These are phyloP conservation scores for Omphalea diandra DNA, from an alignment of 441 rosid genomes.

Conservation along the genomic window DNA sequence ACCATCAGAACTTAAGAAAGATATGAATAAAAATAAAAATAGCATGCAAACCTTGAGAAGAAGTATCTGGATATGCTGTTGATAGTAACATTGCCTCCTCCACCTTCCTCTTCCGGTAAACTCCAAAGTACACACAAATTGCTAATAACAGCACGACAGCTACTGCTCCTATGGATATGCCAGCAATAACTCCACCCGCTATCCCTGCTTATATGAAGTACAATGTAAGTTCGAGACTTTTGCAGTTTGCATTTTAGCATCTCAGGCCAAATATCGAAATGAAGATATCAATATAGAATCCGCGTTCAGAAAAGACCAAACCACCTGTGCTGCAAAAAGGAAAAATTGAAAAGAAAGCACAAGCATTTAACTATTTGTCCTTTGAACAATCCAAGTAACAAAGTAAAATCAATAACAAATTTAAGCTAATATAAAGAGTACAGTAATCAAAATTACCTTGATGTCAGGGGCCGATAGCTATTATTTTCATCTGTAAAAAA, in stretches of 20 bases:
- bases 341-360: slow-evolving; percentile 19
- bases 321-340: slow-evolving; percentile 72
- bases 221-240: slow-evolving; percentile 24
- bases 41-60: slow-evolving; percentile 7
- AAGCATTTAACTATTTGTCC: slow-evolving; percentile 18
- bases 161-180: slow-evolving; percentile 45
- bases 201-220: slow-evolving; percentile 46
- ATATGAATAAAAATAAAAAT: not conserved
- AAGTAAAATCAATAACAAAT: slow-evolving; percentile 9
- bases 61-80: slow-evolving; percentile 28
- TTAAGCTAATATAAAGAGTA: not conserved
- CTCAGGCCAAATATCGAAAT: slow-evolving; percentile 17
- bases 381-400: not conserved
- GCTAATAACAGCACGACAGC: slow-evolving; percentile 35
- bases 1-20: not conserved
- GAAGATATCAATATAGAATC: slow-evolving; percentile 31
- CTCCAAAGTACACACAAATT: slow-evolving; percentile 31
- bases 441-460: slow-evolving; percentile 34
- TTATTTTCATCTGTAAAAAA: slow-evolving; percentile 45
- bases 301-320: slow-evolving; percentile 38
- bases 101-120: slow-evolving; percentile 41
- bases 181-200: slow-evolving; percentile 42
- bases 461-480: slow-evolving; percentile 45
- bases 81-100: slow-evolving; percentile 27
- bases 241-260: slow-evolving; percentile 22